phyloP scores from a whole-genome alignment of 306 rosid genomes.

The Lupinus albus region DNA sequence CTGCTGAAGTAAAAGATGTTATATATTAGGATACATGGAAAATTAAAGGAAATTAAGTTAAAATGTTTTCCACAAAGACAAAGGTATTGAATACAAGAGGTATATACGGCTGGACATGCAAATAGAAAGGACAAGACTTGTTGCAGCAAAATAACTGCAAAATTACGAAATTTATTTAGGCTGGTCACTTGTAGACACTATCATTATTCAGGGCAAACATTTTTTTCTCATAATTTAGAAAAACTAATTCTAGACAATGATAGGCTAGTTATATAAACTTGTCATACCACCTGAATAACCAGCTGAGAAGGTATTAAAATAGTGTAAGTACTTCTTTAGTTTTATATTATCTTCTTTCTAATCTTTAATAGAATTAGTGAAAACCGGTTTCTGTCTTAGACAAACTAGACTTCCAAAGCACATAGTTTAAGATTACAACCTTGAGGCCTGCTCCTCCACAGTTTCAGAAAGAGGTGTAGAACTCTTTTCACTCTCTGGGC shows the following conservation, averaged over 20 bases:
- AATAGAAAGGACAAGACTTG: conserved; percentile 24
- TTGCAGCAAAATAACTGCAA: conserved; percentile 7
- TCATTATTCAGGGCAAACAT: conserved; percentile 12
- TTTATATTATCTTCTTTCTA: conserved; percentile 25
- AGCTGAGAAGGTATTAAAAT: not conserved
- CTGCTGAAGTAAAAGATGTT: conserved; percentile 47
- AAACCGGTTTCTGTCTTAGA: conserved; percentile 17
- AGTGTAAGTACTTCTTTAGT: not conserved
- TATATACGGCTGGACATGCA: conserved; percentile 27
- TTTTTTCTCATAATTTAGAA: not conserved
- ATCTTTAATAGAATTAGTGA: not conserved
- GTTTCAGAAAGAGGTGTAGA: conserved; percentile 68
- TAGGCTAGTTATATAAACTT: conserved; percentile 24
- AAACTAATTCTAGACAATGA: not conserved
- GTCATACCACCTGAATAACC: not conserved
- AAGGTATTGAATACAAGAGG: conserved; percentile 9
- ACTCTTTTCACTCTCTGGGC: conserved; percentile 68
- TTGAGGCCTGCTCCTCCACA: conserved; percentile 64
- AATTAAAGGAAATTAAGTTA: conserved; percentile 19
- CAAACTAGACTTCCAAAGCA: conserved; percentile 21
- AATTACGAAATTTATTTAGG: not conserved
- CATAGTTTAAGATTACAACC: conserved; percentile 55
- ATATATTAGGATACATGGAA: conserved; percentile 21
- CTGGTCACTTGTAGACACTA: conserved; percentile 1
- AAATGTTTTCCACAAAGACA: conserved; percentile 15